Evolutionary conservation across 2,329 filamentous ascomycete species (phyloP), one percentile per base, ranked within the genome.

Genomic region (Verticillium longisporum): DNA sequence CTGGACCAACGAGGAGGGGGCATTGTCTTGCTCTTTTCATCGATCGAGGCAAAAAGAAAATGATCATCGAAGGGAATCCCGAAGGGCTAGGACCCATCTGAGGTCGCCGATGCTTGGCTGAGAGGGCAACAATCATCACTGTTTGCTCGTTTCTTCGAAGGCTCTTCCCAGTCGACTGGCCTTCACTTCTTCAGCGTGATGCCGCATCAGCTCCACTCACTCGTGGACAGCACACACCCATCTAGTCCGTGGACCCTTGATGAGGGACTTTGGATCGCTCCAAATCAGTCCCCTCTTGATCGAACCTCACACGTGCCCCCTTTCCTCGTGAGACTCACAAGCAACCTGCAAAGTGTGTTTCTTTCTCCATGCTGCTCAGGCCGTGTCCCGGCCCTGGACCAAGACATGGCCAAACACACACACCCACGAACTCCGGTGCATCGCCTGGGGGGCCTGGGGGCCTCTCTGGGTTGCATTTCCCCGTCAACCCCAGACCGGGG

Each of bases 391-490:
- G 45, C 18, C 11, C 45, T 11, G 45, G 18, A 18, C 45, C 45
- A 4, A 50, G 18, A 50, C 45, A 50, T 26, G 18, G 21, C n/a
- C 45, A 26, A 50, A 26, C n/a, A 21, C 26, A 26, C 26, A 26
- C 26, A 26, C 26, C 26, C 26, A 26, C 26, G 26, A 21, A 50
- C 11, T 18, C n/a, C n/a, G 21, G 45, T 50, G 45, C 45, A 18
- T 50, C 45, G 6, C 45, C 45, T 50, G 34, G 26, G 26, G 26
- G 26, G 26, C 4, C 26, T 4, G 3, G 26, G 26, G 26, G 45
- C 45, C 45, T 50, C 45, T 50, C 21, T n/a, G 45, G 45, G 55
- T 21, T 58, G 56, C 56, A 58, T 58, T 57, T 58, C 56, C 56
- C 56, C 26, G 3, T 58, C 56, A 58, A 58, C 37, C 56, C 56